Conservation (phyloP, 805 yeast genomes). For the Suhomyces vadensis region DNA sequence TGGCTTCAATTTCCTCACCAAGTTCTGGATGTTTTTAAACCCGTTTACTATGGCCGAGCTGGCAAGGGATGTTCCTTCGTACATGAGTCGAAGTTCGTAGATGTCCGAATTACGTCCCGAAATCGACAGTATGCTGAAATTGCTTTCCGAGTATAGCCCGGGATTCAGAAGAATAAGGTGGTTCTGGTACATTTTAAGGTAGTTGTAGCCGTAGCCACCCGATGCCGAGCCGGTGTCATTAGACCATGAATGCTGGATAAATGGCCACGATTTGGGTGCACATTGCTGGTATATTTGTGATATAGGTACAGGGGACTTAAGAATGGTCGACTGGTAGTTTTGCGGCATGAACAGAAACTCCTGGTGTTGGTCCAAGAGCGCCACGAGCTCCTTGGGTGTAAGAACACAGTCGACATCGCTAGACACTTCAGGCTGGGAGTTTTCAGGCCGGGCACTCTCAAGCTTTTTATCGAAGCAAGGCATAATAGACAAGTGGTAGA, state of each 20-base stretch:
- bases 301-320: constrained; percentile 7
- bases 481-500: constrained; percentile 88
- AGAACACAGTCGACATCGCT: constrained; percentile 90
- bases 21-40: constrained; percentile 89
- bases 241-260: constrained; percentile 60
- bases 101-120: constrained; percentile 78
- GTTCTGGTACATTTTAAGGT: constrained; percentile 46
- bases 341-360: constrained; percentile 28
- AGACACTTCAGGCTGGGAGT: constrained; percentile 25
- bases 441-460: constrained; percentile 87
- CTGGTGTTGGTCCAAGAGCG: constrained; percentile 54
- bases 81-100: constrained; percentile 61
- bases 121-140: constrained; percentile 38
- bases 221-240: constrained; percentile 78
- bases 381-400: constrained; percentile 84
- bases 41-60: constrained; percentile 76
- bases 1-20: constrained; percentile 77
- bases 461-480: constrained; percentile 97
- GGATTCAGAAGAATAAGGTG: constrained; percentile 22
- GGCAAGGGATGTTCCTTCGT: constrained; percentile 42
- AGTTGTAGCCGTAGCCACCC: constrained; percentile 85
- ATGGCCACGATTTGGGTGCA: constrained; percentile 68
- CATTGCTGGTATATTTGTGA: constrained; percentile 24
- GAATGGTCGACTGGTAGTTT: neutral
- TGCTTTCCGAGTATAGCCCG: constrained; percentile 16